A percentile compares a stretch with the other conserved stretches of the same genome.
These are phyloP conservation scores for Candida maesae DNA, from an alignment of 805 yeast species.

Conservation along the genomic window DNA sequence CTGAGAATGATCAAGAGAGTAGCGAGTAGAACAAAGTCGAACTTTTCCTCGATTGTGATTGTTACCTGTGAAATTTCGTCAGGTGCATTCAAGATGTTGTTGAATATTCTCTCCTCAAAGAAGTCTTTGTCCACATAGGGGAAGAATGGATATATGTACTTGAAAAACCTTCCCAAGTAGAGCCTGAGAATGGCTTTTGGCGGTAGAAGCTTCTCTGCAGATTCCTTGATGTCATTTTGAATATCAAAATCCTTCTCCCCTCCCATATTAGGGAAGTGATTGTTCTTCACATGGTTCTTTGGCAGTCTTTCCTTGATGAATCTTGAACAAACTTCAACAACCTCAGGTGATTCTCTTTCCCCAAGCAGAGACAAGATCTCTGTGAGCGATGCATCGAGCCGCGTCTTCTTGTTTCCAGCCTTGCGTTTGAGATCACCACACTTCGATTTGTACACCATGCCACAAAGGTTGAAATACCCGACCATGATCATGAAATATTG, in stretches of 20 bases:
- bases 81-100: slow-evolving; percentile 33
- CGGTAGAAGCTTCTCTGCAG: slow-evolving; percentile 37
- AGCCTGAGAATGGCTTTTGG: slow-evolving; percentile 36
- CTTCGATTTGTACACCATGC: slow-evolving; percentile 14
- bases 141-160: slow-evolving; percentile 42
- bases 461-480: slow-evolving; percentile 23
- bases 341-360: slow-evolving; percentile 21
- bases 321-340: slow-evolving; percentile 15
- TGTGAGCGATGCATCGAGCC: slow-evolving; percentile 24
- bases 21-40: slow-evolving; percentile 40
- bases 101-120: slow-evolving; percentile 30
- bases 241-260: slow-evolving; percentile 11
- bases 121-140: slow-evolving; percentile 41
- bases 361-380: slow-evolving; percentile 20
- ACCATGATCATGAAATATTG: slow-evolving; percentile 20
- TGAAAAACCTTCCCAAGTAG: slow-evolving; percentile 40
- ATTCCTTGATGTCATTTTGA: slow-evolving; percentile 30
- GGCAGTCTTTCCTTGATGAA: slow-evolving; percentile 21
- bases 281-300: slow-evolving; percentile 8
- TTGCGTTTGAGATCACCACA: slow-evolving; percentile 10
- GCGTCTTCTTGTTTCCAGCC: slow-evolving; percentile 14
- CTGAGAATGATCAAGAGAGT: slow-evolving; percentile 39
- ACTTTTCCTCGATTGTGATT: slow-evolving; percentile 34
- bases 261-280: slow-evolving; percentile 14
- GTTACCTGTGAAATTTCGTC: slow-evolving; percentile 23